Evolutionary conservation across 1,139 yeast genomes (phyloP), one percentile per base, ranked within the genome.

Genomic region (Saccharomycopsis phalli): DNA sequence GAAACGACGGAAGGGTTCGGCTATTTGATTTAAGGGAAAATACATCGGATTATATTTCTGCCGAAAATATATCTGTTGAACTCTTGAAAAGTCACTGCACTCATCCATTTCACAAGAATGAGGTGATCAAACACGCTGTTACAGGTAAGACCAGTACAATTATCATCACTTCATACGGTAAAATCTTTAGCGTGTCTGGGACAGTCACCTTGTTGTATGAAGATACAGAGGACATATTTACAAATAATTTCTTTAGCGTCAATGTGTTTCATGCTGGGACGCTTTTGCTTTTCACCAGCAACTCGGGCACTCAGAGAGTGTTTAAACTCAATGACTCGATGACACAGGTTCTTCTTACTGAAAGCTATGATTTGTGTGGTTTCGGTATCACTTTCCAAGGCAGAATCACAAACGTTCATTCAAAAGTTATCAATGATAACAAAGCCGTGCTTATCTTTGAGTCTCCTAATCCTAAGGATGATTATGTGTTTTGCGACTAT

Each of bases 1-100:
- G 96, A 30, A 91, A 94, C 36, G 96, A 87, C 57, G 96, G 96
- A 1, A 70, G 83, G 49, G 61, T 87, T 2, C 65, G 83, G 43
- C 49, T 81, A 4, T 76, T 78, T 52, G 81, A 80, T 52, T 55
- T 81, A 23, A 7, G 20, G 49, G 53, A 39, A 50, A 50, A 48
- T 38, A 52, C 44, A 46, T 53, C 19, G 45, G 57, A 49, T 45
- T 50, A 42, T 28, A 58, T 49, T 3, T 50, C 56, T 28, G 54
- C 56, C 17, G 43, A 46, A 3, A 49, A 50, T 7, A 64, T 66
- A 51, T 52, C 65, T 2, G 36, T 67, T 14, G 49, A 51, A 1
- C 58, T 56, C 8, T 65, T 74, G 14, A 47, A 63, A 1, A n/a
- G n/a, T n/a, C n/a, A n/a, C n/a, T n/a, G n/a, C n/a, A n/a, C n/a